phyloP scores from a whole-genome alignment of 208 protist species.

The Naegleria lovaniensis region DNA sequence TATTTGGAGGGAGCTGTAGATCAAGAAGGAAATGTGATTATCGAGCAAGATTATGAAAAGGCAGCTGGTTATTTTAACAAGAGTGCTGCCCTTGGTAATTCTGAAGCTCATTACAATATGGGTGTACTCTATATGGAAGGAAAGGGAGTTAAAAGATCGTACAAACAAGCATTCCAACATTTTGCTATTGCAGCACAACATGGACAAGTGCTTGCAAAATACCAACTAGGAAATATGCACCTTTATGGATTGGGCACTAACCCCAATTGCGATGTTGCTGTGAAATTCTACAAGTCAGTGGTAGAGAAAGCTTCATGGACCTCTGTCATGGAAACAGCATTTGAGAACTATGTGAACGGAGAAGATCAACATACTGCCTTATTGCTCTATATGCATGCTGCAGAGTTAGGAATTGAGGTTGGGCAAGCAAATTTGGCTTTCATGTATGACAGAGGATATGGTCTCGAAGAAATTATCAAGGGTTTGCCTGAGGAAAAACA shows the following conservation, averaged over 20 bases:
- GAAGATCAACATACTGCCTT: conserved; percentile 25
- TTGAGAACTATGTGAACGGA: conserved; percentile 25
- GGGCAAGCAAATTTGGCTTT: conserved; percentile 39
- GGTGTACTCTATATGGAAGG: conserved; percentile 63
- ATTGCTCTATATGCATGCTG: conserved; percentile 11
- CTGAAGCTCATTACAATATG: conserved; percentile 67
- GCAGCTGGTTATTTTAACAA: conserved; percentile 35
- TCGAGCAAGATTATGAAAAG: conserved; percentile 1
- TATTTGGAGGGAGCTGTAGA: conserved; percentile 55
- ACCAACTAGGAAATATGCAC: conserved; percentile 30
- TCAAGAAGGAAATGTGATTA: background rate
- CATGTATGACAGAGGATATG: conserved; percentile 28
- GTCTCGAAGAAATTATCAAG: background rate
- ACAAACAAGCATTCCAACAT: background rate
- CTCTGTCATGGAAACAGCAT: conserved; percentile 7
- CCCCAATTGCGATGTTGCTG: conserved; percentile 25
- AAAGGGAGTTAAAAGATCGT: conserved; percentile 22
- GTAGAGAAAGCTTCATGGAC: conserved; percentile 30
- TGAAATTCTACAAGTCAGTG: conserved; percentile 32
- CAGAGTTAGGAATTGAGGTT: conserved; percentile 34
- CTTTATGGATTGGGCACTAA: conserved; percentile 12
- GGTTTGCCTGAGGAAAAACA: background rate
- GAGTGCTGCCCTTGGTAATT: conserved; percentile 16
- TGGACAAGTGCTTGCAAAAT: conserved; percentile 29
- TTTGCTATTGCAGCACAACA: conserved; percentile 24